A percentile compares a stretch with the other conserved stretches of the same genome.
Conservation (phyloP, 768 basidiomycete species). For the Mrakia frigida region DNA sequence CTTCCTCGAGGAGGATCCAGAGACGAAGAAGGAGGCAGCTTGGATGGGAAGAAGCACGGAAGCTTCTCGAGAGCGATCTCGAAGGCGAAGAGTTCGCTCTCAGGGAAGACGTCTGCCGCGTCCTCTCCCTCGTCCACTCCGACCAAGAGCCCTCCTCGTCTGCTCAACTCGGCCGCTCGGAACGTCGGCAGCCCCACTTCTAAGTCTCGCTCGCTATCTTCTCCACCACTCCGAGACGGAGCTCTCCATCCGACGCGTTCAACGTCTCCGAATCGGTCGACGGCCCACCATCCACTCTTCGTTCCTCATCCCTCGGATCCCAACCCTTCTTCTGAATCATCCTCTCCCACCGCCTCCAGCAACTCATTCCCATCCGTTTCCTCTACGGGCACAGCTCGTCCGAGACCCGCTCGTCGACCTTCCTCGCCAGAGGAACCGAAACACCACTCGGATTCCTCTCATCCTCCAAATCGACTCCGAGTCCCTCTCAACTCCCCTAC, state of each 20-base stretch:
- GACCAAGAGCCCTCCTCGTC: background rate
- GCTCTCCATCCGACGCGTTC: slow-evolving; percentile 9
- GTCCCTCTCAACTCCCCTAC: background rate
- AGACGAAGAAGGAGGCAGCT: background rate
- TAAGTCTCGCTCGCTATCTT: background rate
- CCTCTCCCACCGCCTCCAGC: background rate
- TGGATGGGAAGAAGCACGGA: slow-evolving; percentile 1
- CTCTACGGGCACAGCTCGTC: background rate
- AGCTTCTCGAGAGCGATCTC: slow-evolving; percentile 16
- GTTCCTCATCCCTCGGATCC: background rate
- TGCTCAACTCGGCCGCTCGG: background rate
- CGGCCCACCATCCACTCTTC: background rate
- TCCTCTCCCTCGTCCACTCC: background rate
- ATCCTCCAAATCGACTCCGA: background rate
- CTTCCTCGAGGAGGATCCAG: background rate
- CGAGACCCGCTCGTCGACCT: background rate
- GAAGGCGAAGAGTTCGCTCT: slow-evolving; percentile 15
- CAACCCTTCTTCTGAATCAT: background rate
- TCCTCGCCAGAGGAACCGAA: background rate
- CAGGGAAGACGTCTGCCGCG: background rate
- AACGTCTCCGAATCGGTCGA: background rate
- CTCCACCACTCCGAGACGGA: background rate
- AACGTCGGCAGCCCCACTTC: background rate
- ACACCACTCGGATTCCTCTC: background rate
- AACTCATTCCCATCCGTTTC: background rate